Conservation (phyloP, 768 basidiomycete species). For the Boletus eberwhitei region DNA sequence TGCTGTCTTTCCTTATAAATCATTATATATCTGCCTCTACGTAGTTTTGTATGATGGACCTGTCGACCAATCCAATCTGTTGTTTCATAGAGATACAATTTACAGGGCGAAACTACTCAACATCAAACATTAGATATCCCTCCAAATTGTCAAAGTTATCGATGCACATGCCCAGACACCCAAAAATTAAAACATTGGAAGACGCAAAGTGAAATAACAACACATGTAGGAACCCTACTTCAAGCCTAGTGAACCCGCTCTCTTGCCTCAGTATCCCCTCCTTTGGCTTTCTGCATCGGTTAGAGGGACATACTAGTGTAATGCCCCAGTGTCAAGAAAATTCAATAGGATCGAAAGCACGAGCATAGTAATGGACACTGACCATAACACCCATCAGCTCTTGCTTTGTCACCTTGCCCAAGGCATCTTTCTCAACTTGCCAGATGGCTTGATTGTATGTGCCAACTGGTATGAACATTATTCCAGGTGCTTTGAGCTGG, state of each 20-base stretch:
- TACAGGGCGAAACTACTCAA: background rate
- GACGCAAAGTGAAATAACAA: background rate
- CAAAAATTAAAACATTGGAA: background rate
- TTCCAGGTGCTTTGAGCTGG: constrained; percentile 71
- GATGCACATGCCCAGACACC: background rate
- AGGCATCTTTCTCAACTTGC: constrained; percentile 73
- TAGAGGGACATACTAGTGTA: constrained; percentile 60
- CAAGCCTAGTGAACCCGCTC: background rate
- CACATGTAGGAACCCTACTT: background rate
- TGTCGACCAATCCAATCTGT: background rate
- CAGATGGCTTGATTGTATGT: constrained; percentile 55
- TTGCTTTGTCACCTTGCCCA: constrained; percentile 62
- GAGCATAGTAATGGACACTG: constrained; percentile 24
- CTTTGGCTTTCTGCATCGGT: constrained; percentile 55
- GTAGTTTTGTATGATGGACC: background rate
- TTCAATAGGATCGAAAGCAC: constrained; percentile 7
- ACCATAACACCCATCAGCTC: constrained; percentile 82
- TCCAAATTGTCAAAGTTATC: background rate
- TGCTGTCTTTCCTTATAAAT: constrained; percentile 13
- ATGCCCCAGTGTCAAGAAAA: background rate
- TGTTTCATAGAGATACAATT: background rate
- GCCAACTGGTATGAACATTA: constrained; percentile 94
- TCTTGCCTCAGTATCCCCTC: constrained; percentile 18
- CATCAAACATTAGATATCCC: background rate
- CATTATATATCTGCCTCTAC: constrained; percentile 9